A percentile compares a stretch with the other conserved stretches of the same genome.
Conservation (phyloP, 2,329 filamentous ascomycete species). For the Dichotomopilus funicola region DNA sequence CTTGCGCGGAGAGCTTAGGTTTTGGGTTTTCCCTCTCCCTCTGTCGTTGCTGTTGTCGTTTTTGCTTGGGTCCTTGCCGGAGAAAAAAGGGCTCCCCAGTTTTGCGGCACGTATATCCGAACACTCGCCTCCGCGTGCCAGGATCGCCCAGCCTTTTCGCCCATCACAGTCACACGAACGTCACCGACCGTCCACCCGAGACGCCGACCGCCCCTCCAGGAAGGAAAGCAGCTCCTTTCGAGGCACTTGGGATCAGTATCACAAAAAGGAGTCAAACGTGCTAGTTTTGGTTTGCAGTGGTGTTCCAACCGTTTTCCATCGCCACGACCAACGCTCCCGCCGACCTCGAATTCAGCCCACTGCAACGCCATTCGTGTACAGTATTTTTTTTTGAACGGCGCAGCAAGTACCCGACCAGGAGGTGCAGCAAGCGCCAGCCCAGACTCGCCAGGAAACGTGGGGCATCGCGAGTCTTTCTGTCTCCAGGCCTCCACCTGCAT, state of each 20-base stretch:
- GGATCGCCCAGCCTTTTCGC: not conserved
- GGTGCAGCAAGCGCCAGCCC: conserved; percentile 3
- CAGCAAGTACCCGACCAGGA: too few relatives aligned
- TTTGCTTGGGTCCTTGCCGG: not conserved
- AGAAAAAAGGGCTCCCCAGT: not conserved
- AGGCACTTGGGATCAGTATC: not conserved
- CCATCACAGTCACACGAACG: not conserved
- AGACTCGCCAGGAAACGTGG: not conserved
- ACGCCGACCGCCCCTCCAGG: too few relatives aligned
- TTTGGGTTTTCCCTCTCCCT: too few relatives aligned
- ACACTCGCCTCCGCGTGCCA: not conserved
- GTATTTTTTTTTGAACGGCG: too few relatives aligned
- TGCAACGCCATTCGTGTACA: too few relatives aligned
- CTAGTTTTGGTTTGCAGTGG: not conserved
- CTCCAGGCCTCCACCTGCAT: conserved; percentile 2
- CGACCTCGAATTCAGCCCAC: too few relatives aligned
- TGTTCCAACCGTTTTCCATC: not conserved
- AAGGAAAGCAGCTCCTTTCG: not conserved
- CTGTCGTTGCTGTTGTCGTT: not conserved
- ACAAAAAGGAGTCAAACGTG: not conserved
- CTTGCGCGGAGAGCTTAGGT: too few relatives aligned
- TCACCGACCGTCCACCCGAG: conserved; percentile 1
- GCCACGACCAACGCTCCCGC: not conserved
- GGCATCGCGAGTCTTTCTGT: not conserved
- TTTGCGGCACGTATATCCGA: conserved; percentile 3